Evolutionary conservation across 1,284 basidiomycete species (phyloP).

Genomic region (Neolentinus lepideus): DNA sequence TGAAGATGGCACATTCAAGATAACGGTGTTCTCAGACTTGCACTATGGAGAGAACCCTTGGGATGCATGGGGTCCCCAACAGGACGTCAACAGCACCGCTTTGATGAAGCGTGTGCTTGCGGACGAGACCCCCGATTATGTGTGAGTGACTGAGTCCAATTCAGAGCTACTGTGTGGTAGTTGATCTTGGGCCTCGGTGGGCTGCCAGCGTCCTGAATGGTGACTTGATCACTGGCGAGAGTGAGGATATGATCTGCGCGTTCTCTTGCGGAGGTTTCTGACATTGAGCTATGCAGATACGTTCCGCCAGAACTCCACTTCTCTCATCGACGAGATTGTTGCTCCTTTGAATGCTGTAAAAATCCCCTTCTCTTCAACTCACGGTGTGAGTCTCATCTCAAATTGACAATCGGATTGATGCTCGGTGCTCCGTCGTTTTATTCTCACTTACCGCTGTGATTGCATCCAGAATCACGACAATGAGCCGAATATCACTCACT

Average conservation of each 20-base stretch:
- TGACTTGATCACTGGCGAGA: slow-evolving; percentile 62
- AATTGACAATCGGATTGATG: neutral
- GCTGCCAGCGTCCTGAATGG: slow-evolving; percentile 49
- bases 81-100: slow-evolving; percentile 49
- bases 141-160: slow-evolving; percentile 30
- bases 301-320: slow-evolving; percentile 33
- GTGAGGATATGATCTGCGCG: slow-evolving; percentile 23
- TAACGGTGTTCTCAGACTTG: slow-evolving; percentile 62
- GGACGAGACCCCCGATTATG: slow-evolving; percentile 55
- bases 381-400: slow-evolving; percentile 36
- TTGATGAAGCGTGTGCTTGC: slow-evolving; percentile 46
- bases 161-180: too few relatives aligned
- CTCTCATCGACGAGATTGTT: slow-evolving; percentile 25
- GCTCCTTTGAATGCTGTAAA: slow-evolving; percentile 24
- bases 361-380: slow-evolving; percentile 31
- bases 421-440: too few relatives aligned
- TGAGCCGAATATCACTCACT: slow-evolving; percentile 56
- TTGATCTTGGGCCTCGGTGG: too few relatives aligned
- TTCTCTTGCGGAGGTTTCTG: slow-evolving; percentile 3
- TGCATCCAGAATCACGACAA: slow-evolving; percentile 78
- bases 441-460: too few relatives aligned
- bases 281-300: slow-evolving; percentile 37
- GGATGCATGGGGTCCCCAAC: slow-evolving; percentile 56
- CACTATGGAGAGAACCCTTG: slow-evolving; percentile 67
- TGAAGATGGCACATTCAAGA: slow-evolving; percentile 51